Evolutionary conservation across 2,329 filamentous ascomycete species (phyloP).

Genomic region (Beauveria varroae): DNA sequence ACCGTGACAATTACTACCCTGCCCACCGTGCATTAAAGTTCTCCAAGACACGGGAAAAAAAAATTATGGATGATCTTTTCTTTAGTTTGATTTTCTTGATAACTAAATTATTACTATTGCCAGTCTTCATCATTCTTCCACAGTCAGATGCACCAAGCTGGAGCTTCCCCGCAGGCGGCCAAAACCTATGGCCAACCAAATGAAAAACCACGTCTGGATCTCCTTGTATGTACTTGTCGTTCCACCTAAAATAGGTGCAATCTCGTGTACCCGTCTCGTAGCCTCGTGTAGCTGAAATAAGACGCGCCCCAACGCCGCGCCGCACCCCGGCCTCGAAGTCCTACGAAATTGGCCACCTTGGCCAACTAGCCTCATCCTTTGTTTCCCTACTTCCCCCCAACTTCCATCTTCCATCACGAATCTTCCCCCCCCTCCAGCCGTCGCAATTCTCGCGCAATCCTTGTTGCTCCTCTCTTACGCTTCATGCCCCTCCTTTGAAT

Average conservation of each 20-base stretch:
- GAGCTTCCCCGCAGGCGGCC: not conserved
- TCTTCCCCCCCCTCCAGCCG: not conserved
- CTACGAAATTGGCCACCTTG: slow-evolving; percentile 8
- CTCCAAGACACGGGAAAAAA: too few relatives aligned
- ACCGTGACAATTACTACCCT: too few relatives aligned
- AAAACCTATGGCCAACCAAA: not conserved
- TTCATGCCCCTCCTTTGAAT: slow-evolving; percentile 7
- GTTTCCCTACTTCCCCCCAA: not conserved
- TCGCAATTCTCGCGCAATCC: not conserved
- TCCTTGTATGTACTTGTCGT: not conserved
- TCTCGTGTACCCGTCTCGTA: not conserved
- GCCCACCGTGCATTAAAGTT: too few relatives aligned
- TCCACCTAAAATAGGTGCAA: not conserved
- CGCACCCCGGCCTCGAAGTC: not conserved
- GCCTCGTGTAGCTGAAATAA: not conserved
- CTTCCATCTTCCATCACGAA: slow-evolving; percentile 3
- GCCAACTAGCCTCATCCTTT: not conserved
- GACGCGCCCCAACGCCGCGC: slow-evolving; percentile 4
- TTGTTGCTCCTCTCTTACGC: not conserved
- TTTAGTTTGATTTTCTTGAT: not conserved
- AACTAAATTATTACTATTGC: not conserved
- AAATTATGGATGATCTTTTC: too few relatives aligned
- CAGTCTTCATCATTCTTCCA: not conserved
- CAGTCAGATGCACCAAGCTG: not conserved
- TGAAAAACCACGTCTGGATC: not conserved